These are phyloP conservation scores for Diaporthe ampelina DNA, from an alignment of 2,329 filamentous ascomycete species.

Conservation along the genomic window DNA sequence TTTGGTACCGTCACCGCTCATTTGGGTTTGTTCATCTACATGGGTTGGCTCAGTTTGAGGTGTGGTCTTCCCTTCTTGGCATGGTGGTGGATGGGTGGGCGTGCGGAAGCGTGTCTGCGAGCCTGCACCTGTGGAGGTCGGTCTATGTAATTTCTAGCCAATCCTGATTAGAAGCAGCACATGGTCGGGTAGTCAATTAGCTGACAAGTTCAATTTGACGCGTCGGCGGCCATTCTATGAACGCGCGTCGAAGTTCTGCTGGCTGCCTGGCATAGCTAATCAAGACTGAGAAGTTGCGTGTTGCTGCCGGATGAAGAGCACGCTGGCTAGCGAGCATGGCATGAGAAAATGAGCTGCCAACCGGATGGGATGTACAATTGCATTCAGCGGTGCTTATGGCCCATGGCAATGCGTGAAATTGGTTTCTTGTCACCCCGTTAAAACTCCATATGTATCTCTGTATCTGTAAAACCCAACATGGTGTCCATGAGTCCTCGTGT, in stretches of 20 bases:
- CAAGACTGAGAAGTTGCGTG: background rate
- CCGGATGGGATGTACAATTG: background rate
- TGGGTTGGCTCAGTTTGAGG: background rate
- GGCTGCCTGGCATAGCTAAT: background rate
- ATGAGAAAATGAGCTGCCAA: background rate
- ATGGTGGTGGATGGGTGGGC: background rate
- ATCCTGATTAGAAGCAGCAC: constrained; percentile 3
- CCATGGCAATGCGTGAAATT: background rate
- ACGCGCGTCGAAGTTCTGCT: constrained; percentile 6
- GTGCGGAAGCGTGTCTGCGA: background rate
- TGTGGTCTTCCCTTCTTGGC: background rate
- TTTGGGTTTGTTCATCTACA: background rate
- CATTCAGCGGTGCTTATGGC: background rate
- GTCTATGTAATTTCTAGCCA: background rate
- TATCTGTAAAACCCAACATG: background rate
- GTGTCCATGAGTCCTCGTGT: background rate
- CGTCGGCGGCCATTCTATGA: background rate
- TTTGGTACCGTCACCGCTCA: background rate
- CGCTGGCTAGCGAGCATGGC: no score
- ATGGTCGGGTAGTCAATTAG: background rate
- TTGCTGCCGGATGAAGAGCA: background rate
- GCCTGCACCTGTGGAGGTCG: background rate
- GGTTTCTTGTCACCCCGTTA: background rate
- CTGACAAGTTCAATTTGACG: background rate
- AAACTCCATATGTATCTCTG: background rate